Base-by-base conservation (phyloP, 2,329 filamentous ascomycete species). In the Calonectria multiphialidica region DNA sequence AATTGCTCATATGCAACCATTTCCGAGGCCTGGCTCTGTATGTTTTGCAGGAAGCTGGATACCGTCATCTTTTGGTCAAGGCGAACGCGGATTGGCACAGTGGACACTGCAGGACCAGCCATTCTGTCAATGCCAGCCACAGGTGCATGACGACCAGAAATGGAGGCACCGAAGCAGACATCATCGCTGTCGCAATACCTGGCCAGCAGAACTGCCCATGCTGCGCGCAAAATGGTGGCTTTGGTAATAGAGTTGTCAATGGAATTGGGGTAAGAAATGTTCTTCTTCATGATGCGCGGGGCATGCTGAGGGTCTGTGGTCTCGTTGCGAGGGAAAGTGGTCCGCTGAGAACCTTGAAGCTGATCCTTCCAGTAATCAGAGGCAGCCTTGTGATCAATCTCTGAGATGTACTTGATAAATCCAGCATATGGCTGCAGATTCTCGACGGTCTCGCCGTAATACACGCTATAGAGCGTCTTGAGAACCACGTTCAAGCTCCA, bases 121-220 rank as follows among this genome's bases (percentile, higher is more conserved):
- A 80, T 74, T 2, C 37, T n/a, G 2, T 81, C 74, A n/a, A 79
- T 74, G 5, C 67, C 75, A 2, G 63, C 15, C 1, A 81, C 57
- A 3, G 76, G 66, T 1, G 75, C 75, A 10, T 71, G 76, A 49
- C 86, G 81, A 2, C 86, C 86, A 2, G 84, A 84, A 2, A 86
- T 75, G 0, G 84, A 86, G 63, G 83, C 82, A 1, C 86, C 86
- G 69, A 87, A 87, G 10, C 84, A 77, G 8, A 87, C 82, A 65
- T 87, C 85, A 2, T 82, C 40, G 1, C 71, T 72, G 5, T 68
- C 87, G 2, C 37, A 62, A 21, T 62, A 28, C 91, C 13, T 82
- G 81, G 28, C 85, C 81, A 5, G 91, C 1, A 93, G 77, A 64
- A 88, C 86, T 8, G 86, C 85, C 77, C 88, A 86, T 0, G 90